Evolutionary conservation across 139 green algal genomes (phyloP).

Genomic region (Chlorella sp.): DNA sequence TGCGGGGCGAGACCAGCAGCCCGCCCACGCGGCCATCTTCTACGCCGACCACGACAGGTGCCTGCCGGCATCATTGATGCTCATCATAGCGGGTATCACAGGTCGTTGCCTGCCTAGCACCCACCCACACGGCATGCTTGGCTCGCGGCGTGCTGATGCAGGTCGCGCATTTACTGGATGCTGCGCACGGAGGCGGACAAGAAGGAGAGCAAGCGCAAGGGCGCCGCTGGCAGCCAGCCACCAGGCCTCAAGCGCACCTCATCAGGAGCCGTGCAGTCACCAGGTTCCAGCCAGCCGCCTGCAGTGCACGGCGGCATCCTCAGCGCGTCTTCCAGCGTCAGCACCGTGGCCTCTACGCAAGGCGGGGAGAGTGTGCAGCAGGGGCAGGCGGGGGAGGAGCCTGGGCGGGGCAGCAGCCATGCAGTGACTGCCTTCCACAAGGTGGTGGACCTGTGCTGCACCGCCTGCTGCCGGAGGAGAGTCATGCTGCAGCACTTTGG

Average conservation of each 20-base stretch:
- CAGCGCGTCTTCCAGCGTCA: neutral
- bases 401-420: too few relatives aligned
- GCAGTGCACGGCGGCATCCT: neutral
- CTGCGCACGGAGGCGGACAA: neutral
- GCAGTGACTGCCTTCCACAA: too few relatives aligned
- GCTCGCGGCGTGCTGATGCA: neutral
- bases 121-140: neutral
- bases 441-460: neutral
- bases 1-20: constrained; percentile 53
- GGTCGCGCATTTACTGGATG: neutral
- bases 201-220: neutral
- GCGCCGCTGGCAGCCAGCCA: too few relatives aligned
- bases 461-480: neutral
- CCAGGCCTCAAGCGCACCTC: neutral
- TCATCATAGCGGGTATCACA: too few relatives aligned
- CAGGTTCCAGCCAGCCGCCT: too few relatives aligned
- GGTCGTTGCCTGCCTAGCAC: neutral
- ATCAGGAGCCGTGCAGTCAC: neutral
- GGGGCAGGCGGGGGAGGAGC: too few relatives aligned
- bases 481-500: neutral
- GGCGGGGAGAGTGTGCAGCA: too few relatives aligned
- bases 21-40: constrained; percentile 44
- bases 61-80: neutral
- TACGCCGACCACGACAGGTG: constrained; percentile 34
- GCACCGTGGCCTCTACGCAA: neutral